These are phyloP conservation scores for Paralagenidium karlingii DNA, from an alignment of 352 stramenopile species.

Conservation along the genomic window DNA sequence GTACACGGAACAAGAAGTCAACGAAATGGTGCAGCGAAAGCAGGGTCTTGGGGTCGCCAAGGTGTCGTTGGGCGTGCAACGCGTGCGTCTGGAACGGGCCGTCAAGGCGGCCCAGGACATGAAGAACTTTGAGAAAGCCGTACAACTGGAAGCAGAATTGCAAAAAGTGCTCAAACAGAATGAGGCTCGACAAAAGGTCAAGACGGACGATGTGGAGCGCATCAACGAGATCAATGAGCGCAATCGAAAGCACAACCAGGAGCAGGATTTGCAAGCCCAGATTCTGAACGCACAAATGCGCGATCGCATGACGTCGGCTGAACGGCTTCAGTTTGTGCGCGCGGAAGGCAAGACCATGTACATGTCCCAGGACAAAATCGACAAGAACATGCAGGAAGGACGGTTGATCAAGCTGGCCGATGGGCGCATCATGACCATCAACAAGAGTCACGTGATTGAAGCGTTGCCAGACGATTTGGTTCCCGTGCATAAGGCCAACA, in stretches of 20 bases:
- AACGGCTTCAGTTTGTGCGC: constrained; percentile 73
- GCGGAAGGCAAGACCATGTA: constrained; percentile 80
- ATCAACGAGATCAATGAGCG: constrained; percentile 81
- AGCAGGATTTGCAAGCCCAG: constrained; percentile 68
- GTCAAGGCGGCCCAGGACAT: constrained; percentile 66
- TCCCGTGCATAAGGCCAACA: constrained; percentile 2
- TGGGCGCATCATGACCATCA: constrained; percentile 72
- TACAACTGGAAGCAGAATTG: constrained; percentile 53
- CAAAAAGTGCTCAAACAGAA: constrained; percentile 52
- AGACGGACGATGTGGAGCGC: constrained; percentile 67
- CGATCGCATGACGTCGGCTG: constrained; percentile 70
- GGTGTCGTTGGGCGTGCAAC: constrained; percentile 63
- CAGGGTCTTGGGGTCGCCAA: constrained; percentile 39
- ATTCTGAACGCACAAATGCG: constrained; percentile 58
- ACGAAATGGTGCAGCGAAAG: constrained; percentile 67
- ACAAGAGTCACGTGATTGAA: constrained; percentile 77
- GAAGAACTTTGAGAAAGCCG: constrained; percentile 80
- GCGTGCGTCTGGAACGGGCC: constrained; percentile 68
- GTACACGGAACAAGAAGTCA: constrained; percentile 72
- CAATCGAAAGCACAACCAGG: constrained; percentile 71
- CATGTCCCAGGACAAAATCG: constrained; percentile 65
- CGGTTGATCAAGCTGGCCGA: constrained; percentile 58
- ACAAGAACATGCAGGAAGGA: constrained; percentile 67
- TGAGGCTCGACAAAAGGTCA: constrained; percentile 52
- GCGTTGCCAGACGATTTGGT: constrained; percentile 66